These are phyloP conservation scores for Annona squamosa DNA, from an alignment of 164 flowering plant species.

Conservation along the genomic window DNA sequence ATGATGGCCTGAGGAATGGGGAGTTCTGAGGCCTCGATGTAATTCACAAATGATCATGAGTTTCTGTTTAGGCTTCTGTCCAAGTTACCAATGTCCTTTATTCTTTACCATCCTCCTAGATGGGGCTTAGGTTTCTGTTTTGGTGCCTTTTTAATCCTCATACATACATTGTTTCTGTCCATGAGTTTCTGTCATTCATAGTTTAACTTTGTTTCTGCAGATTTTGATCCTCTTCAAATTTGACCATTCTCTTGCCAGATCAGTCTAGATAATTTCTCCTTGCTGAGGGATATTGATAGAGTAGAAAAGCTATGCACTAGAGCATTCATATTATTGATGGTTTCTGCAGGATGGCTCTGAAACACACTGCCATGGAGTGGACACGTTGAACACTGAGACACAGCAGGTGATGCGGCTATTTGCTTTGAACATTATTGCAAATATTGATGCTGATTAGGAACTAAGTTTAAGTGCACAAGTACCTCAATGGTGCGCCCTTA, in stretches of 20 bases:
- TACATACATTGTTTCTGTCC: not conserved
- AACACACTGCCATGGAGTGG: constrained; percentile 85
- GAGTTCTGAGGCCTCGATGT: not conserved
- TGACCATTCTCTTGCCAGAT: not conserved
- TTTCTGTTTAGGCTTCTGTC: not conserved
- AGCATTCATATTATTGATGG: not conserved
- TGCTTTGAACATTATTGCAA: not conserved
- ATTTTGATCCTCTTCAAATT: not conserved
- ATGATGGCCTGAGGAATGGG: not conserved
- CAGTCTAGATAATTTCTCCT: not conserved
- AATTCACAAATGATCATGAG: not conserved
- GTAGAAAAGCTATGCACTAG: not conserved
- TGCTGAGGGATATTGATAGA: not conserved
- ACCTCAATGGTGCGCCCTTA: not conserved
- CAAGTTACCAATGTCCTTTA: too few species aligned
- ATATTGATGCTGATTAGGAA: not conserved
- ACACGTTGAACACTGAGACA: constrained; percentile 75
- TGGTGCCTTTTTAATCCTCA: not conserved
- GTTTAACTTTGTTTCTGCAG: not conserved
- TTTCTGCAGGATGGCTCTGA: constrained; percentile 68
- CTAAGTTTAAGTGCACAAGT: not conserved
- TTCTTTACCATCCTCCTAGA: not conserved
- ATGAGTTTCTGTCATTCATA: not conserved
- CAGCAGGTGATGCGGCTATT: constrained; percentile 44
- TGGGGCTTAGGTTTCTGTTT: not conserved